Conservation (phyloP, 2,329 filamentous ascomycete species). For the Teratosphaeria destructans region DNA sequence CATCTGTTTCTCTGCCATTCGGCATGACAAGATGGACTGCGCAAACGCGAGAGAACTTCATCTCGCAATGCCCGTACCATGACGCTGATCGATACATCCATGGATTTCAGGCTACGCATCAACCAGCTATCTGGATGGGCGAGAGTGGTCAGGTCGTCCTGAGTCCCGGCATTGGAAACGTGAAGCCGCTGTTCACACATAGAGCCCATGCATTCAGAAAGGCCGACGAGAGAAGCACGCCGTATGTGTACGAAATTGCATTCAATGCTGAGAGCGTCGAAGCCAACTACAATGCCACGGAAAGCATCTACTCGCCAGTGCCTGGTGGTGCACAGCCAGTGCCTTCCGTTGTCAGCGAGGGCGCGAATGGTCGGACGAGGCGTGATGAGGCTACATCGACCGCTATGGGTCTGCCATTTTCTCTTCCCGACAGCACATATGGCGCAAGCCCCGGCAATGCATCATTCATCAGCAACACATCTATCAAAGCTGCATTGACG, state of each 20-base stretch:
- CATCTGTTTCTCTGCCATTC: constrained; percentile 30
- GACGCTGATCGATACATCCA: constrained; percentile 35
- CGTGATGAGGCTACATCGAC: constrained; percentile 9
- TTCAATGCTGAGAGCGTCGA: constrained; percentile 28
- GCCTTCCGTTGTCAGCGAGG: constrained; percentile 27
- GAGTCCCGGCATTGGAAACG: constrained; percentile 28
- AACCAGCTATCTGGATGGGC: constrained; percentile 45
- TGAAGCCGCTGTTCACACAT: constrained; percentile 29
- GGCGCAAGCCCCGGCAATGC: not conserved
- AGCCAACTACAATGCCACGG: constrained; percentile 21
- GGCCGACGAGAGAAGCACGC: constrained; percentile 32
- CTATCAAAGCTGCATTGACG: constrained; percentile 29
- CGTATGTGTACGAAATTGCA: constrained; percentile 38
- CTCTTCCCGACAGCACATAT: not conserved
- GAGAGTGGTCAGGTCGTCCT: constrained; percentile 39
- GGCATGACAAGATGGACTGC: constrained; percentile 45
- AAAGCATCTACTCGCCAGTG: constrained; percentile 27
- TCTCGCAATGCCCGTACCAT: constrained; percentile 40
- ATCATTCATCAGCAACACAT: not conserved
- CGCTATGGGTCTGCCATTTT: not conserved
- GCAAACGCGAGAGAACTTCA: constrained; percentile 39
- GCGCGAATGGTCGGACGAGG: constrained; percentile 31
- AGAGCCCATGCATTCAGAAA: constrained; percentile 34
- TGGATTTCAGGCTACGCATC: constrained; percentile 42
- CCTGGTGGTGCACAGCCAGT: constrained; percentile 33